Evolutionary conservation across 2,329 filamentous ascomycete genomes (phyloP).

Genomic region (Teratosphaeria pseudoeucalypti): DNA sequence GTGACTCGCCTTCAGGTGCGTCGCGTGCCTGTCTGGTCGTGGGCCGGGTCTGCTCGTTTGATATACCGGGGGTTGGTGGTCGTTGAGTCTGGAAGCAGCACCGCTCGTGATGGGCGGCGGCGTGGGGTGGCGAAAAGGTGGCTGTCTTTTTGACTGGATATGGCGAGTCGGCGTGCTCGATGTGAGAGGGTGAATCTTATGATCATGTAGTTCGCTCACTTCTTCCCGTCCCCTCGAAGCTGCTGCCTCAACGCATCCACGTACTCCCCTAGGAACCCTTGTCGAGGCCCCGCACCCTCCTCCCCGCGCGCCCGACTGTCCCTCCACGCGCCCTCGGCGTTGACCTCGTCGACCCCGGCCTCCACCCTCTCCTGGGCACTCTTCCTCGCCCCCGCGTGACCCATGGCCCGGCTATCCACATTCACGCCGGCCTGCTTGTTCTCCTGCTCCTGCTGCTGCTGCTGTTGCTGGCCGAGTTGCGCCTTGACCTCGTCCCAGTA

Average conservation of each 20-base stretch:
- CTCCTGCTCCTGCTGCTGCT: conserved; percentile 8
- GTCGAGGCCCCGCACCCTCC: conserved; percentile 8
- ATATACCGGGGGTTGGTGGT: neutral
- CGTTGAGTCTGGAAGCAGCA: neutral
- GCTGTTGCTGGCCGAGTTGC: conserved; percentile 16
- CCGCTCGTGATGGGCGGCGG: neutral
- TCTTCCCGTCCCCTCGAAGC: conserved; percentile 10
- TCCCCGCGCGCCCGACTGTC: conserved; percentile 8
- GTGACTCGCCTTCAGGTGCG: neutral
- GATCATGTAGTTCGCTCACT: neutral
- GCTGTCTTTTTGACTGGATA: neutral
- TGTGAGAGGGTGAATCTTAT: neutral
- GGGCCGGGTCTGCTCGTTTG: neutral
- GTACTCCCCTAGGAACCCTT: conserved; percentile 22
- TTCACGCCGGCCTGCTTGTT: conserved; percentile 11
- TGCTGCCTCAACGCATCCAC: conserved; percentile 21
- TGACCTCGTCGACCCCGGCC: conserved; percentile 8
- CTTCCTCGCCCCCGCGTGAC: conserved; percentile 7
- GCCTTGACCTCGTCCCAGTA: conserved; percentile 42
- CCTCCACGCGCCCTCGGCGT: conserved; percentile 19
- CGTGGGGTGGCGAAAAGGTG: neutral
- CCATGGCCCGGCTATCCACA: conserved; percentile 12
- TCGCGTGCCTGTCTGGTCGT: neutral
- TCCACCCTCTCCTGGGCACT: conserved; percentile 6
- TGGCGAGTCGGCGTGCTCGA: neutral